These are phyloP conservation scores for Coccomyxa sp. DNA, from an alignment of 139 green algal species.

Conservation along the genomic window DNA sequence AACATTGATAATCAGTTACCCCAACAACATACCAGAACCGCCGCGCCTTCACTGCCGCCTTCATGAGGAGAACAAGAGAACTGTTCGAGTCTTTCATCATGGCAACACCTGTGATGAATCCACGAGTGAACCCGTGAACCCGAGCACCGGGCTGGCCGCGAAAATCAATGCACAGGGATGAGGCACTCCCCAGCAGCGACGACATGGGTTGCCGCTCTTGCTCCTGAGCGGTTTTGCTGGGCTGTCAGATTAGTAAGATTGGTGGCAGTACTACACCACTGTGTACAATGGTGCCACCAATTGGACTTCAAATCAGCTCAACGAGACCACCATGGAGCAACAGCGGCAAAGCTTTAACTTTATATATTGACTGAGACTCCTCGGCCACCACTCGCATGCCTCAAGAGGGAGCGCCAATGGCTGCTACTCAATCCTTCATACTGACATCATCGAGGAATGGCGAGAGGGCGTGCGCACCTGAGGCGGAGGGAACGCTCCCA, in stretches of 20 bases:
- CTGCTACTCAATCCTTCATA: background rate
- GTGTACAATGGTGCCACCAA: background rate
- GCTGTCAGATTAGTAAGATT: no score
- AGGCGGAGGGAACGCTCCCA: constrained; percentile 76
- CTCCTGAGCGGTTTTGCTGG: no score
- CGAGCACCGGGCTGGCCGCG: background rate
- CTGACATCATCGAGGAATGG: background rate
- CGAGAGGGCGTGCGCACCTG: constrained; percentile 5
- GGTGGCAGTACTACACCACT: no score
- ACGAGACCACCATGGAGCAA: background rate
- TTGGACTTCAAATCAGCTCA: background rate
- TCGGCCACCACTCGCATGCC: background rate
- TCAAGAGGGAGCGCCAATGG: background rate
- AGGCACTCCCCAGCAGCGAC: no score
- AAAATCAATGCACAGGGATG: no score
- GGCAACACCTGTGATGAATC: background rate
- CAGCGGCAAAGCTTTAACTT: background rate
- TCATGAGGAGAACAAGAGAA: background rate
- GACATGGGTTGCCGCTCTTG: no score
- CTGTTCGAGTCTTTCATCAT: background rate
- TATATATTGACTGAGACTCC: background rate
- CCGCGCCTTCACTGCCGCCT: background rate
- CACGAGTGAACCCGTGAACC: background rate
- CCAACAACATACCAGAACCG: background rate
- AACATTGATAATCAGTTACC: background rate